Percentiles rank a stretch among this genome's conserved stretches.
Evolutionary conservation across 2,329 filamentous ascomycete genomes (phyloP).

Genomic region (Tolypocladium nubicola): DNA sequence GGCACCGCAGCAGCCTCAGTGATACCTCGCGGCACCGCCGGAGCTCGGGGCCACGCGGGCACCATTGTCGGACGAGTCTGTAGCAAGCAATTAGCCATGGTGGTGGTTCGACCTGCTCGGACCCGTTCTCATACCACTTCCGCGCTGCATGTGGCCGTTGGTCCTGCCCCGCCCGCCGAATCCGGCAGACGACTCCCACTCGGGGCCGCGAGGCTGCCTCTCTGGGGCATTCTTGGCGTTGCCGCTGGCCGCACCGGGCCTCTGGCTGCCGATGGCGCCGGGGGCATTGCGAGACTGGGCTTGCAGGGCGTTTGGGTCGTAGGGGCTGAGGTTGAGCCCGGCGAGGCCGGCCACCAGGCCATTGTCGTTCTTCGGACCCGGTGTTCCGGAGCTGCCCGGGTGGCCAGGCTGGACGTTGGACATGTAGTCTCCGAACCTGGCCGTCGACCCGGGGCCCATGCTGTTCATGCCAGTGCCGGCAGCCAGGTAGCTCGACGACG

Average conservation of each 20-base stretch:
- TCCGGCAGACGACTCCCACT: slow-evolving; percentile 45
- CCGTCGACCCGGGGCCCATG: slow-evolving; percentile 29
- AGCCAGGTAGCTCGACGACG: slow-evolving; percentile 63
- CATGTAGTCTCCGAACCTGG: slow-evolving; percentile 36
- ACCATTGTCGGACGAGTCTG: slow-evolving; percentile 33
- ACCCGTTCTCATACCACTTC: slow-evolving; percentile 41
- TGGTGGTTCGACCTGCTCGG: neutral
- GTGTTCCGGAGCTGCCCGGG: slow-evolving; percentile 24
- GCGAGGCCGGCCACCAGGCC: slow-evolving; percentile 37
- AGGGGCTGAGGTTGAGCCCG: slow-evolving; percentile 40
- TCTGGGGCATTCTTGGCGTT: slow-evolving; percentile 40
- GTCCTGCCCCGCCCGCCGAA: slow-evolving; percentile 43
- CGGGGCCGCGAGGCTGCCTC: slow-evolving; percentile 52
- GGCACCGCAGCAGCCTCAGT: slow-evolving; percentile 13
- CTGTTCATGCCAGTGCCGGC: slow-evolving; percentile 40
- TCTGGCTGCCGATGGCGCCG: slow-evolving; percentile 56
- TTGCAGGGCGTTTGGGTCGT: slow-evolving; percentile 31
- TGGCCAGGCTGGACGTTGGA: slow-evolving; percentile 24
- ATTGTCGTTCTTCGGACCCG: slow-evolving; percentile 26
- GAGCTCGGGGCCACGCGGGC: slow-evolving; percentile 25
- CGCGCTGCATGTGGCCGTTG: slow-evolving; percentile 51
- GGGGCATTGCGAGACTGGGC: slow-evolving; percentile 34
- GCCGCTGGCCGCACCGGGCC: slow-evolving; percentile 38
- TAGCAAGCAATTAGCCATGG: slow-evolving; percentile 5
- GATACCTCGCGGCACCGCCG: slow-evolving; percentile 24